Percentiles rank a stretch among this genome's conserved stretches.
Conservation (phyloP, 2,329 filamentous ascomycete species). For the Hymenotorrendiella dingleyae region DNA sequence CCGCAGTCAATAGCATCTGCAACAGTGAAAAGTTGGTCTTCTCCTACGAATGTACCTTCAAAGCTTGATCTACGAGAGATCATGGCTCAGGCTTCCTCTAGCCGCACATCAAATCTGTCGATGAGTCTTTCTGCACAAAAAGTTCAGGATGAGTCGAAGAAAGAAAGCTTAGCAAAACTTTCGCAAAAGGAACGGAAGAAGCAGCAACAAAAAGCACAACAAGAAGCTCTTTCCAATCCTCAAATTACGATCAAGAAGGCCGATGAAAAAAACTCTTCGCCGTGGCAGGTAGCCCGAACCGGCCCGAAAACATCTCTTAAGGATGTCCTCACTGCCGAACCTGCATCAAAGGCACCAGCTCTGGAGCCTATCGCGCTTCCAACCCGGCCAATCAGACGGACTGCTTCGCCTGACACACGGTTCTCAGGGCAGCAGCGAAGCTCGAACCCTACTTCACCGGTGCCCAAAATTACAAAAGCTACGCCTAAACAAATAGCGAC, state of each 20-base stretch:
- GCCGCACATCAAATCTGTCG: constrained; percentile 44
- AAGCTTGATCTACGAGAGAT: constrained; percentile 67
- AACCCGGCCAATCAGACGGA: constrained; percentile 37
- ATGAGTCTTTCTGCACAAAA: constrained; percentile 48
- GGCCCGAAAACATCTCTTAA: constrained; percentile 45
- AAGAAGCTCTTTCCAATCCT: constrained; percentile 32
- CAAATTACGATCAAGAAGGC: constrained; percentile 42
- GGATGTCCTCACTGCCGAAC: constrained; percentile 39
- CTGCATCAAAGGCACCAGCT: constrained; percentile 27
- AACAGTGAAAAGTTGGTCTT: constrained; percentile 27
- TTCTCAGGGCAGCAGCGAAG: constrained; percentile 49
- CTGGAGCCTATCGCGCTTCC: constrained; percentile 17
- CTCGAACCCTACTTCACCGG: constrained; percentile 8
- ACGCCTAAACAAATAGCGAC: constrained; percentile 19
- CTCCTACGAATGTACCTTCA: constrained; percentile 23
- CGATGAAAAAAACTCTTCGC: constrained; percentile 39
- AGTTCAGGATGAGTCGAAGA: constrained; percentile 30
- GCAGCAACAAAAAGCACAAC: constrained; percentile 56
- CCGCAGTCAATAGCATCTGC: neutral
- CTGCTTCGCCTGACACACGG: constrained; percentile 56
- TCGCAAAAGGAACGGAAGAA: constrained; percentile 92
- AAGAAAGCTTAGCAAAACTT: constrained; percentile 50
- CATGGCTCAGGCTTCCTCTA: constrained; percentile 60
- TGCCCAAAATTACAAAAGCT: constrained; percentile 11
- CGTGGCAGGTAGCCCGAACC: constrained; percentile 59